Conservation (phyloP, 768 basidiomycete genomes). For the Leccinum disarticulatum region DNA sequence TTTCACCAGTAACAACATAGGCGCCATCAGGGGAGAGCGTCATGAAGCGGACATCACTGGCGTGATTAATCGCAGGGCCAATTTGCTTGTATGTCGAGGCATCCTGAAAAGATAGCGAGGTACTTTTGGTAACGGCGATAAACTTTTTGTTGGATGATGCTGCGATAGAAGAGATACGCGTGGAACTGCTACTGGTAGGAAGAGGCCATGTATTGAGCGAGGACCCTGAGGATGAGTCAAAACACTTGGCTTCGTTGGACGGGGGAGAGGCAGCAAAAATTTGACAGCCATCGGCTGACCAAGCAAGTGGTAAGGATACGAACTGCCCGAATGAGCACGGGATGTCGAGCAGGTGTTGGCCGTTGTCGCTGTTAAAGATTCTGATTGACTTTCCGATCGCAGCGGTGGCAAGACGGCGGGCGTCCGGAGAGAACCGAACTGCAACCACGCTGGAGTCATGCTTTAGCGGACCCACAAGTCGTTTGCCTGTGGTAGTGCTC, state of each 20-base stretch:
- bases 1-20: background rate
- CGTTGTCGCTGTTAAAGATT: background rate
- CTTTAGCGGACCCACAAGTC: background rate
- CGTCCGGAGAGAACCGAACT: background rate
- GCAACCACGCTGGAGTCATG: background rate
- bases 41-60: background rate
- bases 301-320: background rate
- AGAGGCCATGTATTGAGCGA: background rate
- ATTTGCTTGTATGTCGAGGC: background rate
- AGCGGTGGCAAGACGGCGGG: background rate
- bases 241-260: background rate
- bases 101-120: background rate
- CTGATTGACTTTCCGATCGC: background rate
- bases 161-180: background rate
- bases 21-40: background rate
- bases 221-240: background rate
- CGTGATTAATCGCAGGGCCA: background rate
- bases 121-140: background rate
- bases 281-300: background rate
- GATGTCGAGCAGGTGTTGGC: background rate
- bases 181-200: background rate
- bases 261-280: background rate
- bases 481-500: background rate
- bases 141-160: background rate
- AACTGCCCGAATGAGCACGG: background rate